Evolutionary conservation across 352 stramenopile species (phyloP).

Genomic region (Thalassiosira pacifica): DNA sequence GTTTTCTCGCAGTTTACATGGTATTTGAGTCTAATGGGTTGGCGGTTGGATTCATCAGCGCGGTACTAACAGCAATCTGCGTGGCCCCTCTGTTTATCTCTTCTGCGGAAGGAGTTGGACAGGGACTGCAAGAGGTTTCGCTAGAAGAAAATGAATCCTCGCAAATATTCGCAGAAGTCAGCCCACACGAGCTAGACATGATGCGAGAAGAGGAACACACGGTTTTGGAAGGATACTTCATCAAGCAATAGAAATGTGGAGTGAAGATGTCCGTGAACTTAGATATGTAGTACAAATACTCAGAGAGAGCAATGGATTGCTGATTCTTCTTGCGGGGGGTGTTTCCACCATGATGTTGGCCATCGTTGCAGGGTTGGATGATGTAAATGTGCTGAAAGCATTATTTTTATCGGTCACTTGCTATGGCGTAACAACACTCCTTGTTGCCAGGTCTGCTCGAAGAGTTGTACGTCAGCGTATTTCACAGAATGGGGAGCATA

Average conservation of each 20-base stretch:
- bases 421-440: slow-evolving; percentile 45
- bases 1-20: slow-evolving; percentile 14
- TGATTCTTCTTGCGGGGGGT: slow-evolving; percentile 44
- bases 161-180: neutral
- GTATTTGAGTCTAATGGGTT: slow-evolving; percentile 14
- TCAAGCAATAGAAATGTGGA: slow-evolving; percentile 17
- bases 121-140: neutral
- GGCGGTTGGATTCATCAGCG: slow-evolving; percentile 26
- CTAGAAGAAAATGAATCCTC: neutral
- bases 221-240: slow-evolving; percentile 19
- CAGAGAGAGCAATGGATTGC: slow-evolving; percentile 39
- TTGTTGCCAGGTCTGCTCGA: slow-evolving; percentile 47
- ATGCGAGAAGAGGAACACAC: slow-evolving; percentile 22
- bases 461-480: slow-evolving; percentile 10
- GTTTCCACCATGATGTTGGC: slow-evolving; percentile 50
- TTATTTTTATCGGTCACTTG: slow-evolving; percentile 44
- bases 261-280: slow-evolving; percentile 40
- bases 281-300: slow-evolving; percentile 43
- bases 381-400: slow-evolving; percentile 32
- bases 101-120: neutral
- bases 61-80: slow-evolving; percentile 26
- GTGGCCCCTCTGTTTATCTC: slow-evolving; percentile 26
- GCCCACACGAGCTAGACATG: neutral
- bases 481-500: slow-evolving; percentile 3
- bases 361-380: slow-evolving; percentile 38